Conservation (phyloP, 2,329 filamentous ascomycete genomes). For the Cladosporium sp. region DNA sequence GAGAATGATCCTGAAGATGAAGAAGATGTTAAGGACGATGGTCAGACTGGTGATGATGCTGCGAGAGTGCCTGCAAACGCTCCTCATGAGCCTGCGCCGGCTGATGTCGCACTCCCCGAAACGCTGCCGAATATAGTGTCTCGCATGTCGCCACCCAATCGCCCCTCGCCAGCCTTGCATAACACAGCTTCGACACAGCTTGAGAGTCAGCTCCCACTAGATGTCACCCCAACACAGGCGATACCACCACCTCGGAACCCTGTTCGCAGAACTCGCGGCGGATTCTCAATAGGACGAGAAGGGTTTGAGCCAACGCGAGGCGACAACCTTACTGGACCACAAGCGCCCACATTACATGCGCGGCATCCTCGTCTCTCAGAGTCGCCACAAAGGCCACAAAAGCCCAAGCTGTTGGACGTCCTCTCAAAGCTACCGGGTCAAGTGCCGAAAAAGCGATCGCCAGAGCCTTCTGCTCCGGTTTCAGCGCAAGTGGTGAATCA, state of each 20-base stretch:
- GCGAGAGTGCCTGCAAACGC: neutral
- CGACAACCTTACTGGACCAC: constrained; percentile 9
- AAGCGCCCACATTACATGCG: constrained; percentile 5
- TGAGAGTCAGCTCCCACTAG: constrained; percentile 4
- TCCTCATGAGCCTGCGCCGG: neutral
- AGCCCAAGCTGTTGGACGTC: neutral
- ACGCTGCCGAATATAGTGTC: neutral
- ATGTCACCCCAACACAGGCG: neutral
- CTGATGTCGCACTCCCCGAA: neutral
- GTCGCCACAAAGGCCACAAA: neutral
- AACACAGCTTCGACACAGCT: neutral
- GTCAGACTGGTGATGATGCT: neutral
- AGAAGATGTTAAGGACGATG: neutral
- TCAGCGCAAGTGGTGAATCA: neutral
- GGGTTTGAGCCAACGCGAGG: constrained; percentile 7
- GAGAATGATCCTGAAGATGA: neutral
- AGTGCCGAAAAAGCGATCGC: neutral
- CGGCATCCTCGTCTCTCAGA: neutral
- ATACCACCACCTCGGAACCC: neutral
- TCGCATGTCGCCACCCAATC: neutral
- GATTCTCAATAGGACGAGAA: constrained; percentile 10
- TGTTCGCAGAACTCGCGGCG: neutral
- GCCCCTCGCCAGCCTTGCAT: neutral
- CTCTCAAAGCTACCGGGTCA: neutral
- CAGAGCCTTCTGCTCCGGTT: neutral